Evolutionary conservation across 2,329 filamentous ascomycete genomes (phyloP), one percentile per base, ranked within the genome.

Genomic region (Cladophialophora carrionii): DNA sequence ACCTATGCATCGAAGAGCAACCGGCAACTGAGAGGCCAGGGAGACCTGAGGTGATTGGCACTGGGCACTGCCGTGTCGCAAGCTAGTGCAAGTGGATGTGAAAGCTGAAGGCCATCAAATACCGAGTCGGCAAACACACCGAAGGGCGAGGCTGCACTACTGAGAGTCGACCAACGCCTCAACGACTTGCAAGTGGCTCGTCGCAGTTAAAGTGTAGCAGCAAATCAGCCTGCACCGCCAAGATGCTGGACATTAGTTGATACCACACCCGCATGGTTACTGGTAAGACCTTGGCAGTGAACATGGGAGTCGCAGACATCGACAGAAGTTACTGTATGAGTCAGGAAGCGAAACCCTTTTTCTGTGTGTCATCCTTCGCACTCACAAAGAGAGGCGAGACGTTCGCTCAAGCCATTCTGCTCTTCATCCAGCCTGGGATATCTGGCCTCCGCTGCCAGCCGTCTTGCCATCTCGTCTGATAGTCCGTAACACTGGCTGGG

Each of bases 361-460:
- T 51, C 48, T 14, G n/a, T 9, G 20, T 9, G 22, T 17, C 6
- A n/a, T 51, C 9, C 48, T 24, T 26, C 4, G 48, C 37, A 5
- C 17, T 51, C 22, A 26, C 48, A 22, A 9, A 22, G 48, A 24
- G 22, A 43, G 10, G 14, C 17, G 14, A 37, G 6, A 20, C 20
- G 32, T 54, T 54, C 9, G 32, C 20, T 58, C 26, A 59, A 34
- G 17, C 41, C 57, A 64, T 64, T 34, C 32, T 46, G 20, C 41
- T 34, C 22, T 52, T 60, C 41, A 64, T 29, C 88, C 88, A 90
- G 22, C 70, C 77, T 3, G 88, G 88, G 57, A 90, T 75, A 32
- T 70, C 75, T 6, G 88, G 88, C 64, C 80, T 80, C 66, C 78
- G 80, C 52, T 84, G 81, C 88, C 88, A 91, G 10, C 84, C 84